phyloP scores from a whole-genome alignment of 169 alveolate genomes.

The Eimeria nieschulzi region DNA sequence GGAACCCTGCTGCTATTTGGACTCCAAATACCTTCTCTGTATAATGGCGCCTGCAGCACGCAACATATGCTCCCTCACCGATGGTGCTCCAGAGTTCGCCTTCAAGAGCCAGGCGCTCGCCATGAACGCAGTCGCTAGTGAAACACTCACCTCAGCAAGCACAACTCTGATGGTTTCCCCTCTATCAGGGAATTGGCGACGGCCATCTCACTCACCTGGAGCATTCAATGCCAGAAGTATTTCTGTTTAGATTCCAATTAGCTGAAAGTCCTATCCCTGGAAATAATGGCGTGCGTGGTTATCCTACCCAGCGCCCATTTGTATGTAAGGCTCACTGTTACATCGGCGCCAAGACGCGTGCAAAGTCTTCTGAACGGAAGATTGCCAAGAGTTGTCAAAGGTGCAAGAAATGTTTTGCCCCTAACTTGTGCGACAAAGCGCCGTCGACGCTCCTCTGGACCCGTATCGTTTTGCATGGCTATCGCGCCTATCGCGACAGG shows the following conservation, averaged over 20 bases:
- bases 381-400: slow-evolving; percentile 85
- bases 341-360: slow-evolving; percentile 73
- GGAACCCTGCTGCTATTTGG: slow-evolving; percentile 82
- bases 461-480: background rate
- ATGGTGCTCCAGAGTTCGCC: background rate
- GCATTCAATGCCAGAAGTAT: background rate
- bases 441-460: background rate
- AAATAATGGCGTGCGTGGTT: too few species aligned
- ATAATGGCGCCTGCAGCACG: slow-evolving; percentile 72
- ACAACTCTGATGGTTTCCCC: slow-evolving; percentile 85
- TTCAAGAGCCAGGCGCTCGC: background rate
- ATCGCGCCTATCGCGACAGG: background rate
- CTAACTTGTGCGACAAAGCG: background rate
- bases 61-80: background rate
- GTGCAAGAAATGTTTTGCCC: slow-evolving; percentile 77
- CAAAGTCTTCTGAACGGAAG: slow-evolving; percentile 84
- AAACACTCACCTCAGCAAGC: slow-evolving; percentile 80
- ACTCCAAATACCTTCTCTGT: slow-evolving; percentile 87
- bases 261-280: too few species aligned
- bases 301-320: too few species aligned
- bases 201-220: slow-evolving; percentile 86
- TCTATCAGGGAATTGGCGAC: slow-evolving; percentile 82
- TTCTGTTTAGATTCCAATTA: too few species aligned
- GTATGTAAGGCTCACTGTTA: slow-evolving; percentile 45
- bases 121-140: background rate